Base-by-base conservation (phyloP, 441 rosid genomes). In the Populus hybrid region DNA sequence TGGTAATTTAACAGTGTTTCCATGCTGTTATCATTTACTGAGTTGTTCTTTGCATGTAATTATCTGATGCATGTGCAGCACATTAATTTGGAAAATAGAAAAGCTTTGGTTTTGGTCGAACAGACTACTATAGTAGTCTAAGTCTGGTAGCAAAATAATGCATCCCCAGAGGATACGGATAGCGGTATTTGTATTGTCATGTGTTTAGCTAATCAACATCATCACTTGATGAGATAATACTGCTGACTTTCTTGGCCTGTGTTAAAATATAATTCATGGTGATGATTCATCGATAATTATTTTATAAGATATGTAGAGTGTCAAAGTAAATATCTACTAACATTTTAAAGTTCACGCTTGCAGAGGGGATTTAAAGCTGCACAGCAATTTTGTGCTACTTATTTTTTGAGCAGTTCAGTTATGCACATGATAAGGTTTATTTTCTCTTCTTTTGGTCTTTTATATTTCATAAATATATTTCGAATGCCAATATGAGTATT, bases 351-450 rank as follows among this genome's bases (percentile, higher is more conserved):
- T 73, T 78, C 21, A 75, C 73, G 73, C 65, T 72, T 87, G 86
- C 93, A 95, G 99, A 90, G 81, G 85, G 99, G 99, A 83, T 84
- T 70, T 77, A 88, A 79, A 81, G 94, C 98, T 81, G 97, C 99
- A 67, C 88, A 89, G 26, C 89, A 86, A 68, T 94, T 95, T 79
- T 95, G 99, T 87, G 88, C 79, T 76, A 86, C 89, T 38, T 85
- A 86, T 80, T 95, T 89, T 80, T 78, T 95, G 72, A 94, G 97
- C 90, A 89, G 90, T 87, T 90, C 97, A 35, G 97, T 95, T 75
- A 88, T 94, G 98, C 81, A 82, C 87, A 92, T 87, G 94, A 92
- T 94, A 86, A 95, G 97, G 99, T 95, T 77, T 84, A 24, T 10
- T 75, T 50, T 77, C 23, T 73, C 53, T 30, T 36, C 67, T 53